Evolutionary conservation across 805 yeast species (phyloP), one percentile per base, ranked within the genome.

Genomic region (Brettanomyces naardenensis): DNA sequence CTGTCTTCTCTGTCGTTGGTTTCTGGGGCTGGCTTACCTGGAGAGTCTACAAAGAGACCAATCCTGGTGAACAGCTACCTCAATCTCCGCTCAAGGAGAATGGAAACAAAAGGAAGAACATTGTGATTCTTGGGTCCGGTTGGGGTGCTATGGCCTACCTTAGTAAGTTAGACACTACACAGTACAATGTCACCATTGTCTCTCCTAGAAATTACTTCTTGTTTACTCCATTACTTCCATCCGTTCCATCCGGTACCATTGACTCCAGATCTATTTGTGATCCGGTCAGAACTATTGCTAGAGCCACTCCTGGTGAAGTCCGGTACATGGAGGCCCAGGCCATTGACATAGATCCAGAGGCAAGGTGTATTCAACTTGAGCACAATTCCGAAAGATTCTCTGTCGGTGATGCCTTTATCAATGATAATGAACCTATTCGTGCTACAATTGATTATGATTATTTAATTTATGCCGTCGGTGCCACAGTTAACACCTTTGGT

Each of bases 191-290:
- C 36, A 78, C 87, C 35, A 78, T 89, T 40, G 83, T 89, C 33
- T 86, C 95, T 30, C 97, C 97, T 45, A 78, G 97, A 68, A 90
- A 89, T 70, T 90, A 86, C 69, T 88, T 89, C 66, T 69, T 89
- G 52, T 89, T 90, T 72, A 89, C 97, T 41, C 97, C 97, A n/a
- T 68, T 89, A 58, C 71, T 89, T 52, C 97, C 97, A 33, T 84
- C 95, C 19, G 84, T 90, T 49, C 95, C 97, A 40, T 89, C 95
- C 28, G 97, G 97, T 46, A 84, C 95, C 36, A 78, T 87, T 42
- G 95, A 86, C 54, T 62, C 75, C 47, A 85, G 92, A 61, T 89
- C 97, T 19, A 89, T 89, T 56, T 82, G 87, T 64, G 97, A 89
- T 61, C 95, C 97, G 23, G 87, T 90, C 39, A 77, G 95, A 63